phyloP scores from a whole-genome alignment of 805 yeast species.

The Candida patagonica region DNA sequence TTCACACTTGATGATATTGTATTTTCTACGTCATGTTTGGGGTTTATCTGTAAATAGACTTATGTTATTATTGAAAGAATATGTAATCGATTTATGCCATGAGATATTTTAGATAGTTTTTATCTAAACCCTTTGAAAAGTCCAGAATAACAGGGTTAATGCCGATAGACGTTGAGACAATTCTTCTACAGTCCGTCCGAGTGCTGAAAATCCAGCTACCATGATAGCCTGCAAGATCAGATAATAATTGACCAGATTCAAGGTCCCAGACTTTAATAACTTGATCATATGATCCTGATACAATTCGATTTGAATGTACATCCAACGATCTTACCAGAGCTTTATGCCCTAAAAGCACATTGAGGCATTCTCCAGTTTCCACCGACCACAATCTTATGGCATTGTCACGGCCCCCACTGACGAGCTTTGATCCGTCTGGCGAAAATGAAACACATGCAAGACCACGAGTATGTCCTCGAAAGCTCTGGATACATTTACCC shows the following conservation, averaged over 20 bases:
- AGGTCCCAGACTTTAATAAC: conserved; percentile 30
- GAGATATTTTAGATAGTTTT: conserved; percentile 14
- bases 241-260: conserved; percentile 18
- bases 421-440: conserved; percentile 55
- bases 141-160: conserved; percentile 26
- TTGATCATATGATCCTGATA: conserved; percentile 30
- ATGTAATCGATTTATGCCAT: conserved; percentile 10
- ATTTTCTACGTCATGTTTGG: too few species aligned
- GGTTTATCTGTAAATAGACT: too few species aligned
- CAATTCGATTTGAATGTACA: conserved; percentile 20
- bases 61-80: too few species aligned
- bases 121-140: conserved; percentile 24
- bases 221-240: conserved; percentile 24
- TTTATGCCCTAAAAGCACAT: conserved; percentile 67
- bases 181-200: conserved; percentile 20
- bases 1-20: too few species aligned
- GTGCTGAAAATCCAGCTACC: conserved; percentile 29
- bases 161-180: conserved; percentile 29
- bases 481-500: conserved; percentile 56
- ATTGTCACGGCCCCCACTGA: conserved; percentile 81
- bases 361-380: conserved; percentile 58
- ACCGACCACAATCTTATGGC: conserved; percentile 85
- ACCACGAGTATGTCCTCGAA: conserved; percentile 75
- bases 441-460: conserved; percentile 78
- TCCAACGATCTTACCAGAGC: conserved; percentile 62